phyloP scores from a whole-genome alignment of 2,329 filamentous ascomycete species.

The Scedosporium apiospermum region DNA sequence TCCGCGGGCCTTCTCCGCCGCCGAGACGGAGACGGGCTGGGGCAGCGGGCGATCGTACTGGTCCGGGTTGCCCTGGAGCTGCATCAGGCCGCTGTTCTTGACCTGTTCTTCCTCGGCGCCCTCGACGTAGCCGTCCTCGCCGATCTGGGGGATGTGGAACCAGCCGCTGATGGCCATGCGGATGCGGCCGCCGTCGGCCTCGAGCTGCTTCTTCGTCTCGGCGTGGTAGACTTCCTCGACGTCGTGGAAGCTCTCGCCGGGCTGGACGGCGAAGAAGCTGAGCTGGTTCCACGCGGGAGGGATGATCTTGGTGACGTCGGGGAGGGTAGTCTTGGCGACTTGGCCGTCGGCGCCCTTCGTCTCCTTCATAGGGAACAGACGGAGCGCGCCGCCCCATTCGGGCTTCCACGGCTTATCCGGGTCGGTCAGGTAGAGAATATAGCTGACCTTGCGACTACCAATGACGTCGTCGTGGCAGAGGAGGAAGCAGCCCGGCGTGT shows the following conservation, averaged over 20 bases:
- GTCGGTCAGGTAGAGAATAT: constrained; percentile 92
- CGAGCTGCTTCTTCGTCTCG: constrained; percentile 46
- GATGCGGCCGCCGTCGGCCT: constrained; percentile 64
- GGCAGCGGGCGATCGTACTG: constrained; percentile 75
- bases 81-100: constrained; percentile 82
- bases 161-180: constrained; percentile 98
- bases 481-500: constrained; percentile 90
- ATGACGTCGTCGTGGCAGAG: constrained; percentile 98
- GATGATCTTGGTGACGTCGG: constrained; percentile 72
- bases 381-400: constrained; percentile 85
- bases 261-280: constrained; percentile 95
- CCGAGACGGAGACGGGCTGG: constrained; percentile 36
- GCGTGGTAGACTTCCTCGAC: constrained; percentile 93
- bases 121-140: constrained; percentile 83
- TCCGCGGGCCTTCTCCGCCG: constrained; percentile 17
- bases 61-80: constrained; percentile 85
- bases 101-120: constrained; percentile 84
- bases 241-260: constrained; percentile 97
- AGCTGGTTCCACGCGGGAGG: constrained; percentile 96
- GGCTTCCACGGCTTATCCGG: constrained; percentile 84
- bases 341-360: constrained; percentile 56
- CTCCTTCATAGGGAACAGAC: constrained; percentile 67
- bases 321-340: constrained; percentile 67
- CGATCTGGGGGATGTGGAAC: constrained; percentile 95
- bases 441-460: constrained; percentile 89